Conservation (phyloP, 805 yeast genomes). For the Candida sphagnicola region DNA sequence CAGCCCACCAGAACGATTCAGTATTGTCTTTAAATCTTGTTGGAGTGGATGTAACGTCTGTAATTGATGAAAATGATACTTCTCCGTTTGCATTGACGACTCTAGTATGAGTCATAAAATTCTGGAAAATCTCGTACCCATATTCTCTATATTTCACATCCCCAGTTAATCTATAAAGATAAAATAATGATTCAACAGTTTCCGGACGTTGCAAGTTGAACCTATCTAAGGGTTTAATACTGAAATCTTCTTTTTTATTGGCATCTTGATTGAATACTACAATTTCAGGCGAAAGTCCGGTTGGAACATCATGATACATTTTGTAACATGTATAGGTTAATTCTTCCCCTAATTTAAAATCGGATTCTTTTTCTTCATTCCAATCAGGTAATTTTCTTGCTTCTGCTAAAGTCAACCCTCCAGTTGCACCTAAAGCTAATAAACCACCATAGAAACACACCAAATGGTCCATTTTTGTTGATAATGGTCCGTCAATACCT, state of each 20-base stretch:
- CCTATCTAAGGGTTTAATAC: conserved; percentile 64
- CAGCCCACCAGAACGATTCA: conserved; percentile 94
- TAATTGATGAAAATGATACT: conserved; percentile 56
- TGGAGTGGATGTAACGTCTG: conserved; percentile 57
- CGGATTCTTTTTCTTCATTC: conserved; percentile 55
- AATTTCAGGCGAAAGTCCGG: conserved; percentile 88
- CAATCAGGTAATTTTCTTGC: conserved; percentile 57
- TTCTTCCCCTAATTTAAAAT: conserved; percentile 68
- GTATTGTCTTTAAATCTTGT: conserved; percentile 64
- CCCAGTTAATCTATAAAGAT: conserved; percentile 73
- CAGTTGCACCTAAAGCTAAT: conserved; percentile 85
- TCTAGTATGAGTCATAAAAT: conserved; percentile 58
- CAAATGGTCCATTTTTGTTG: conserved; percentile 84
- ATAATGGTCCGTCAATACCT: conserved; percentile 60
- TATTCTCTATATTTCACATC: conserved; percentile 80
- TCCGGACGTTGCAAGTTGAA: conserved; percentile 93
- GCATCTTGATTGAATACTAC: conserved; percentile 70
- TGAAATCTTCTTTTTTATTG: conserved; percentile 49
- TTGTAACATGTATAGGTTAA: conserved; percentile 77
- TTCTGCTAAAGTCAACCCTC: conserved; percentile 53
- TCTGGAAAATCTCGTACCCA: conserved; percentile 84
- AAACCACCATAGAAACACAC: conserved; percentile 91
- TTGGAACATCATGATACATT: conserved; percentile 68
- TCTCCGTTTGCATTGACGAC: conserved; percentile 41
- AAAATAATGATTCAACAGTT: conserved; percentile 84